A percentile compares a stretch with the other conserved stretches of the same genome.
Evolutionary conservation across 805 yeast species (phyloP).

Genomic region (Vanderwaltozyma yarrowii): DNA sequence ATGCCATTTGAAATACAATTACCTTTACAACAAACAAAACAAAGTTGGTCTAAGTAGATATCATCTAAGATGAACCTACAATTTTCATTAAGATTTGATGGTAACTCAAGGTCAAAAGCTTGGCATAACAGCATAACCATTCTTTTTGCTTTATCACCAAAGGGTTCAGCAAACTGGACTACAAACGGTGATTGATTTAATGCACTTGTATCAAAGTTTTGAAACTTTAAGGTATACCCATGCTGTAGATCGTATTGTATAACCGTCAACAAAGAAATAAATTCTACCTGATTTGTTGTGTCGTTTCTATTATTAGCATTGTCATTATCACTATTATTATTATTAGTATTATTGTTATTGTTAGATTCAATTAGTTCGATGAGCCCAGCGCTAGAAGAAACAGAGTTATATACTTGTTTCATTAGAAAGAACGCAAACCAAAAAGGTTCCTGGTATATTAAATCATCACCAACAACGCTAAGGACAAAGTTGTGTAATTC

Average conservation of each 20-base stretch:
- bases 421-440: no score
- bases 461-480: no score
- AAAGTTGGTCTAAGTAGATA: constrained; percentile 12
- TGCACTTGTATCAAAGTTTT: not conserved
- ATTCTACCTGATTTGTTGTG: not conserved
- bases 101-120: constrained; percentile 4
- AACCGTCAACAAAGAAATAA: not conserved
- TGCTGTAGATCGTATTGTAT: not conserved
- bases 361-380: no score
- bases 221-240: not conserved
- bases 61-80: constrained; percentile 6
- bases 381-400: no score
- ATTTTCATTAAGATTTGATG: constrained; percentile 2
- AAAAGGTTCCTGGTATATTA: no score
- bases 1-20: constrained; percentile 3
- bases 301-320: no score
- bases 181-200: not conserved
- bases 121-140: not conserved
- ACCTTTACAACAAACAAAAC: constrained; percentile 15
- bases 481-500: no score
- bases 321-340: no score
- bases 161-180: not conserved
- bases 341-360: no score
- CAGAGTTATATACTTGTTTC: no score
- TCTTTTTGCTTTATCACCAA: not conserved